Base-by-base conservation (phyloP, 2,329 filamentous ascomycete species). In the Zasmidium citrigriseum region DNA sequence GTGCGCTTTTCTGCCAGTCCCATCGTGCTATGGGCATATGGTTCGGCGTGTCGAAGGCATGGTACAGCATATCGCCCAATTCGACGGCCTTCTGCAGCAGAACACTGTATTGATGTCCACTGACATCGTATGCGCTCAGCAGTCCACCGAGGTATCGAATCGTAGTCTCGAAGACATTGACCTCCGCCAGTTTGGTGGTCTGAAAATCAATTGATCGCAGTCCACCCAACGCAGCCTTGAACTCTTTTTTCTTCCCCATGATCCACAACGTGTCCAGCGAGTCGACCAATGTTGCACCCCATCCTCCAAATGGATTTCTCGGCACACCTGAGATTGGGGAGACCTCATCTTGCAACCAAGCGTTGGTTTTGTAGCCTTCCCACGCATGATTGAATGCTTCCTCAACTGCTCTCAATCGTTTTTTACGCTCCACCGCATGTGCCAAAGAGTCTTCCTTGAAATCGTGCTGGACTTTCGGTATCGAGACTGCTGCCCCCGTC, bases 271-370 rank as follows among this genome's bases (percentile, higher is more conserved):
- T 86, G 69, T 90, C 88, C 50, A 93, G 77, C 1, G 85, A 79
- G 77, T 96, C 91, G 12, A 96, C 89, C 61, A 96, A 73, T 0
- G 91, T 95, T 20, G 91, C 91, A n/a, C 89, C 89, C 92, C 92
- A 96, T 49, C 89, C 90, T 70, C 91, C 93, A 72, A 97, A 97
- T 0, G 91, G 90, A 70, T 97, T 90, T 22, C 85, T 85, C 10
- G 59, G 18, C 21, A 55, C 44, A 14, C 59, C 64, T 10, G 57
- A 61, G n/a, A 72, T 27, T 0, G 93, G 93, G 20, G 78, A 82
- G 7, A 97, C 76, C 76, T 97, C 93, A 70, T 98, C 93, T 67
- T 96, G 90, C 63, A 88, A 83, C 86, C 91, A 93, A 11, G 93
- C 93, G 68, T 87, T 82, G 60, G 85, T 80, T 71, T 84, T 90